Evolutionary conservation across 2,329 filamentous ascomycete genomes (phyloP).

Genomic region (Claviceps humidiphila): DNA sequence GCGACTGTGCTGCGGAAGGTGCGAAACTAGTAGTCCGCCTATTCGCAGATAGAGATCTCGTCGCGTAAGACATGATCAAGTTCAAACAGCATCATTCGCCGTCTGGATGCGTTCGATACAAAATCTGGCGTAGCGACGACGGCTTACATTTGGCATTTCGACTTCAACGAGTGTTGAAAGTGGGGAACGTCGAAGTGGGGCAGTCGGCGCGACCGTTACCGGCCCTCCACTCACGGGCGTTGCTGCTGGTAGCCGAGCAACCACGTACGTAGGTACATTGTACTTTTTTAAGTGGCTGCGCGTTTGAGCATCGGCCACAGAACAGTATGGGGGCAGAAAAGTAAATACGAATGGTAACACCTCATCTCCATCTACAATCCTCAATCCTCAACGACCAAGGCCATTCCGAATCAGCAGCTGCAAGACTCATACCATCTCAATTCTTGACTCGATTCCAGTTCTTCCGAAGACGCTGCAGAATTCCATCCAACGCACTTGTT

Average conservation of each 20-base stretch:
- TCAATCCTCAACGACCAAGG: slow-evolving; percentile 1
- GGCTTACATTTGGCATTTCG: neutral
- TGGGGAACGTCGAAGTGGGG: slow-evolving; percentile 12
- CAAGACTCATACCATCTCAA: neutral
- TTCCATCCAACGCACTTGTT: neutral
- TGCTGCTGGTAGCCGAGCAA: slow-evolving; percentile 16
- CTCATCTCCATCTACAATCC: slow-evolving; percentile 8
- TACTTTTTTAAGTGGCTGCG: slow-evolving; percentile 7
- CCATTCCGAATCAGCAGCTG: slow-evolving; percentile 4
- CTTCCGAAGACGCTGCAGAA: neutral
- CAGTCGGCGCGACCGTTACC: slow-evolving; percentile 5
- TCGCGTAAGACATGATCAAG: slow-evolving; percentile 40
- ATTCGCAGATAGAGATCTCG: slow-evolving; percentile 49
- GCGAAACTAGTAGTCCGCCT: slow-evolving; percentile 46
- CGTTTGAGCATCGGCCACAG: slow-evolving; percentile 6
- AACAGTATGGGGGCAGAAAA: slow-evolving; percentile 10
- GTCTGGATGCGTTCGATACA: neutral
- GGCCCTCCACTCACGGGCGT: slow-evolving; percentile 11
- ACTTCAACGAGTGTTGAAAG: neutral
- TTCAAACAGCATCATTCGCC: neutral
- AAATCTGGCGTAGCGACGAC: neutral
- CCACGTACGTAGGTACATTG: slow-evolving; percentile 6
- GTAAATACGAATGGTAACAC: slow-evolving; percentile 22
- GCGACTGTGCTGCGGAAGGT: slow-evolving; percentile 46
- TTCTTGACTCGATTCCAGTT: neutral